Evolutionary conservation across 2,329 filamentous ascomycete genomes (phyloP).

Genomic region (Diaporthe helianthi): DNA sequence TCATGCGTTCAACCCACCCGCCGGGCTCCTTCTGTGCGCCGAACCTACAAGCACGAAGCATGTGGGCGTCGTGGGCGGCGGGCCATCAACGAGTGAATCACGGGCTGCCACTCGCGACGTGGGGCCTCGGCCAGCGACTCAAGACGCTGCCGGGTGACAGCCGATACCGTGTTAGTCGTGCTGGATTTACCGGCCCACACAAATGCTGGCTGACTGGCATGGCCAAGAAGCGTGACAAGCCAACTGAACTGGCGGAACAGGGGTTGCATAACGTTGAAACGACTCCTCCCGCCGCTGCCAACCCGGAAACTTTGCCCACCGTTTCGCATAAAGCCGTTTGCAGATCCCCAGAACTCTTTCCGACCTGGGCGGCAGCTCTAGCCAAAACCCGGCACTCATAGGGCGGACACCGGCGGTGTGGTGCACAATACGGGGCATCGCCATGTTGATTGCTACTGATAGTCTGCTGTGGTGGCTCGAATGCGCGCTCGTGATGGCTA

Average conservation of each 20-base stretch:
- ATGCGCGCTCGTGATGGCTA: conserved; percentile 10
- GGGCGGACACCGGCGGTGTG: conserved; percentile 13
- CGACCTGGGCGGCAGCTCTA: conserved; percentile 17
- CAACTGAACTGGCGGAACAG: conserved; percentile 7
- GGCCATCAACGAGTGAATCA: background rate
- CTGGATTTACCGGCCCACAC: conserved; percentile 18
- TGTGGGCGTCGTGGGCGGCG: background rate
- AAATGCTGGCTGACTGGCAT: background rate
- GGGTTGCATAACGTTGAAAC: conserved; percentile 31
- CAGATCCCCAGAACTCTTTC: conserved; percentile 27
- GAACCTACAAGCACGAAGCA: conserved; percentile 4
- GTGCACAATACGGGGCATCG: background rate
- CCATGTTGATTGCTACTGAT: background rate
- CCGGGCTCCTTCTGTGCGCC: background rate
- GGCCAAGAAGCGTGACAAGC: conserved; percentile 13
- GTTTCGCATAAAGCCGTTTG: conserved; percentile 32
- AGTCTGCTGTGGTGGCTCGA: background rate
- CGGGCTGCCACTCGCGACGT: background rate
- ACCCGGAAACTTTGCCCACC: conserved; percentile 19
- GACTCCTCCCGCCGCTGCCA: conserved; percentile 18
- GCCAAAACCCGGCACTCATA: background rate
- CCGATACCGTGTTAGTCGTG: background rate
- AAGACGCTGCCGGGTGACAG: background rate
- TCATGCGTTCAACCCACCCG: conserved; percentile 12
- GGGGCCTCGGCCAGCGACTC: background rate